Percentiles rank a stretch among this genome's conserved stretches.
Conservation (phyloP, 1,139 yeast species). For the Debaryomyces psychrophilus region DNA sequence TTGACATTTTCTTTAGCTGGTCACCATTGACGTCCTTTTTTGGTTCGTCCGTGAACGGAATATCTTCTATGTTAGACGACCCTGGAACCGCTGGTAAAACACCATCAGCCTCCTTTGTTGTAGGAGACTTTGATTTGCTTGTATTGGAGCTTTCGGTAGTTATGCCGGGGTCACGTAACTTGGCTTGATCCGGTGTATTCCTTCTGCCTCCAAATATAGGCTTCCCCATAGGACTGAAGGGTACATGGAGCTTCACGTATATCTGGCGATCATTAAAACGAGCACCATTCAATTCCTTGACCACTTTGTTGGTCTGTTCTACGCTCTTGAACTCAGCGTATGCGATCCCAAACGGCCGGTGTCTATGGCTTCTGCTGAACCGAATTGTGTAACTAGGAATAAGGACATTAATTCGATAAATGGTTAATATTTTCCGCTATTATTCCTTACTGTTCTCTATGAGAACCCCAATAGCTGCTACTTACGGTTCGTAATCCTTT, state of each 20-base stretch:
- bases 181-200: background rate
- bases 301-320: slow-evolving; percentile 54
- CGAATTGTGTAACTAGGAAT: slow-evolving; percentile 59
- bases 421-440: background rate
- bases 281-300: slow-evolving; percentile 43
- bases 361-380: slow-evolving; percentile 41
- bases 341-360: slow-evolving; percentile 62
- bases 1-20: slow-evolving; percentile 29
- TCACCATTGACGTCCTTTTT: background rate
- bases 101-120: slow-evolving; percentile 3
- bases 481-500: slow-evolving; percentile 21
- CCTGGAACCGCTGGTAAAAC: background rate
- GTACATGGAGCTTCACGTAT: slow-evolving; percentile 41
- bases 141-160: slow-evolving; percentile 7
- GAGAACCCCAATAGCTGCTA: background rate
- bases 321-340: slow-evolving; percentile 60
- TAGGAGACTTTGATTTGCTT: background rate
- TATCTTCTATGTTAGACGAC: background rate
- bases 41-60: background rate
- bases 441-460: background rate
- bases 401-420: slow-evolving; percentile 41
- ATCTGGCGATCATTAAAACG: slow-evolving; percentile 42
- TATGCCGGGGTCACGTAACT: slow-evolving; percentile 5
- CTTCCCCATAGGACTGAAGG: slow-evolving; percentile 34
- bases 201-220: slow-evolving; percentile 7